Base-by-base conservation (phyloP, 2,329 filamentous ascomycete species). In the Penicillium aurantiogriseum region DNA sequence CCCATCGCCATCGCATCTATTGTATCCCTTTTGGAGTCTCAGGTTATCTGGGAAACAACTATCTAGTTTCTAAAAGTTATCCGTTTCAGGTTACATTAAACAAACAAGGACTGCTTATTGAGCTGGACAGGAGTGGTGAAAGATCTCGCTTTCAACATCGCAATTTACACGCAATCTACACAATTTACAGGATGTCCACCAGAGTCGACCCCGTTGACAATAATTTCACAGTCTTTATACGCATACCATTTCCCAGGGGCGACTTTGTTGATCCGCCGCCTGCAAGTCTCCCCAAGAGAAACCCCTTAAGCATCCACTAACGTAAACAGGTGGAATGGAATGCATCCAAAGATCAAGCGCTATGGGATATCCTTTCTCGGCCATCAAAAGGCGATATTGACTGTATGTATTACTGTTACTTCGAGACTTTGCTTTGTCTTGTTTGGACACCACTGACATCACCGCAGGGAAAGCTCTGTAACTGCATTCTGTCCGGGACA, bases 321-420 rank as follows among this genome's bases (percentile, higher is more conserved):
- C 54, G 31, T 60, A 67, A 33, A 17, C 66, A 95, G 91, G 87
- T 94, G 54, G 86, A 91, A 74, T 99, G 94, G 94, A 88, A 92
- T 74, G 83, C 88, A 1, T 80, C 83, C 23, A 97, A 97, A 74
- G 94, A 97, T 70, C 89, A 91, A 58, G 86, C 86, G 10, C 77
- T 99, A 17, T 99, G 94, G 94, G 90, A 90, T 73, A 86, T 96
- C 51, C 84, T 97, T 6, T 96, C 92, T 0, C 88, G 88, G 60
- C 86, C 88, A 33, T 86, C 90, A 2, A 91, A 91, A 71, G 89
- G 87, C 51, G 84, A 96, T 69, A 87, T 97, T 69, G 87, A 97
- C 72, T 99, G 93, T 95, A 80, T 25, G 69, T 35, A n/a, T 45
- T 13, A 19, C 13, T 23, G 73, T 68, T 80, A 68, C 19, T 10